Base-by-base conservation (phyloP, 192 early-diverging fungal species). In the Phycomyces blakesleeanus region DNA sequence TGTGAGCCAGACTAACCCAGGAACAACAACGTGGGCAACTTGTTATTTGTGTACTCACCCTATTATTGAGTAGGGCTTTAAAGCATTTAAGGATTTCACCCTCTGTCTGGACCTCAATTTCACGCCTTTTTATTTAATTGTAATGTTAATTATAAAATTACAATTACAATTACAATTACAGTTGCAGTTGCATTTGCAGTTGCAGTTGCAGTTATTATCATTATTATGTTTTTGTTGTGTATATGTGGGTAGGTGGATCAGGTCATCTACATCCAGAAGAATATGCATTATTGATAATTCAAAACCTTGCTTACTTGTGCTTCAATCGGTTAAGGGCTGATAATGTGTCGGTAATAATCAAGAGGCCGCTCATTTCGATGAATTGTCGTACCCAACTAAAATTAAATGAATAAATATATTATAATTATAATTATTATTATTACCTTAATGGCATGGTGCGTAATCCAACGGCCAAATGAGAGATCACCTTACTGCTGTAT, bases 21-120 rank as follows among this genome's bases (percentile, higher is more conserved):
- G n/a, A 61, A 24, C 49, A 57, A 55, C 18, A n/a, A 8, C 22
- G 21, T 14, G 39, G 27, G 21, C 15, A 34, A 11, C 34, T 50
- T 9, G 27, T 50, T n/a, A n/a, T n/a, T 29, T 9, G 27, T 53
- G 8, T 10, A 34, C 67, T 22, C 69, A 72, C 75, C 61, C 79
- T 64, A 61, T 82, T 87, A 60, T 92, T 92, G 52, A 92, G 78
- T n/a, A 92, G 60, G 9, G 84, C 82, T 54, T 92, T 90, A 60
- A 92, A 83, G 66, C 89, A 90, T 64, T 87, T 88, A 24, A 89
- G 78, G 54, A 92, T 85, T 73, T 90, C 90, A 25, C 82, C 78
- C 64, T 92, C 90, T 77, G 87, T 85, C 53, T 83, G 74, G 15
- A 87, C 68, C 68, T 92, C 89, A 20, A 80, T 75, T 37, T 88